Base-by-base conservation (phyloP, 495 filamentous ascomycete genomes). In the Lichina pygmaea region DNA sequence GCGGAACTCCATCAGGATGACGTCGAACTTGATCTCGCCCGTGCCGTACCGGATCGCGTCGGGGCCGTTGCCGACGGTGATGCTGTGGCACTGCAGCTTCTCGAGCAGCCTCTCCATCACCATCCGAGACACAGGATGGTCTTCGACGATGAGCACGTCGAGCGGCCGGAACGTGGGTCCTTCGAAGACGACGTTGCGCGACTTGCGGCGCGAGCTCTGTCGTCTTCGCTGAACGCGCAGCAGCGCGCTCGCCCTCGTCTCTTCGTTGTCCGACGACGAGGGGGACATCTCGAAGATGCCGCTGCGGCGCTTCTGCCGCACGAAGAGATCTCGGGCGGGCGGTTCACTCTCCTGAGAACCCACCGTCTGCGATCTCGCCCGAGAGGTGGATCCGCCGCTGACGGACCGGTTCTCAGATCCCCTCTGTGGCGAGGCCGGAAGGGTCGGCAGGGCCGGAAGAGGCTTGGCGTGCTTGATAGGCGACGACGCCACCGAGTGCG, bases 101-200 rank as follows among this genome's bases (percentile, higher is more conserved):
- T 95, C 91, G 41, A 95, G 72, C 6, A 95, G 62, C 48, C 86
- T 82, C 55, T 95, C 89, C 89, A 95, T 93, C 17, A 97, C 85
- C 59, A 95, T 66, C 41, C 85, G 72, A 12, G 86, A 93, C n/a
- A 95, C 84, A 0, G 91, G 91, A 55, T 95, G 89, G 57, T 95
- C 91, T 61, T 97, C 89, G 58, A 89, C 95, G 44, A 97, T 86
- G 32, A 97, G 68, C 15, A 97, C 78, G 60, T 97, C 85, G 37
- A 97, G 60, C 42, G 89, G 82, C 16, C 91, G 74, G 60, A 93
- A 97, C 34, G 74, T 61, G 10, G 91, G 91, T 0, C 81, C 79
- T 49, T 85, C 84, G 33, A 72, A 66, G 33, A 89, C 55, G 46
- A 72, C 81, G 47, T 95, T 81, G 50, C 86, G 81, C 2, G 89